Conservation (phyloP, 352 stramenopile genomes). For the Globisporangium nunn region DNA sequence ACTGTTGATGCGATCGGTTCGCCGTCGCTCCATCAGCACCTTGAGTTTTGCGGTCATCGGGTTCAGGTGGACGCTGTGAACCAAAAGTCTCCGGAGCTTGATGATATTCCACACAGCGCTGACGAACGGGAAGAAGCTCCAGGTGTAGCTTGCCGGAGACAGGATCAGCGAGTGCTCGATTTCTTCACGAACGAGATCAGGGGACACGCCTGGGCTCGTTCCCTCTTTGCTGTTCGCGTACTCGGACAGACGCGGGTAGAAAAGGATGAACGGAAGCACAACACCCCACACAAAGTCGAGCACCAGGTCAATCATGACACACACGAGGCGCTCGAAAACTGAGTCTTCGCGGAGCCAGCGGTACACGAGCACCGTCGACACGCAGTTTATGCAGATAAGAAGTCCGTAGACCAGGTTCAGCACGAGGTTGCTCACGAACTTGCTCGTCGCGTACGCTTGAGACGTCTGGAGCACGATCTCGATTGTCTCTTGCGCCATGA, state of each 20-base stretch:
- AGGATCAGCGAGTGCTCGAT: constrained; percentile 10
- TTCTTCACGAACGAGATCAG: constrained; percentile 7
- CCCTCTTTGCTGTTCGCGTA: not conserved
- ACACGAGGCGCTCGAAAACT: constrained; percentile 5
- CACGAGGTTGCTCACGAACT: constrained; percentile 10
- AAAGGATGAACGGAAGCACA: constrained; percentile 4
- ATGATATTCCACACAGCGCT: constrained; percentile 10
- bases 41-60: constrained; percentile 1
- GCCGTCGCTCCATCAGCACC: not conserved
- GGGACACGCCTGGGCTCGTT: not conserved
- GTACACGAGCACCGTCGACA: constrained; percentile 6
- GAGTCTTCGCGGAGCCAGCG: constrained; percentile 6
- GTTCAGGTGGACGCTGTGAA: not conserved
- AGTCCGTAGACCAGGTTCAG: constrained; percentile 9
- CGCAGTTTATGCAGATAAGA: constrained; percentile 8
- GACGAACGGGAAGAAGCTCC: constrained; percentile 9
- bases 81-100: constrained; percentile 4
- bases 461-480: constrained; percentile 7
- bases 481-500: constrained; percentile 6
- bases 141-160: not conserved
- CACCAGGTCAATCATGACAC: constrained; percentile 8
- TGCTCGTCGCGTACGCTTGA: constrained; percentile 8
- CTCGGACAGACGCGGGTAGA: constrained; percentile 7
- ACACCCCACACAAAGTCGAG: constrained; percentile 12
- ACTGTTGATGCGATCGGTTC: not conserved